A percentile compares a stretch with the other conserved stretches of the same genome.
Conservation (phyloP, 495 filamentous ascomycete genomes). For the Talaromyces proteolyticus region DNA sequence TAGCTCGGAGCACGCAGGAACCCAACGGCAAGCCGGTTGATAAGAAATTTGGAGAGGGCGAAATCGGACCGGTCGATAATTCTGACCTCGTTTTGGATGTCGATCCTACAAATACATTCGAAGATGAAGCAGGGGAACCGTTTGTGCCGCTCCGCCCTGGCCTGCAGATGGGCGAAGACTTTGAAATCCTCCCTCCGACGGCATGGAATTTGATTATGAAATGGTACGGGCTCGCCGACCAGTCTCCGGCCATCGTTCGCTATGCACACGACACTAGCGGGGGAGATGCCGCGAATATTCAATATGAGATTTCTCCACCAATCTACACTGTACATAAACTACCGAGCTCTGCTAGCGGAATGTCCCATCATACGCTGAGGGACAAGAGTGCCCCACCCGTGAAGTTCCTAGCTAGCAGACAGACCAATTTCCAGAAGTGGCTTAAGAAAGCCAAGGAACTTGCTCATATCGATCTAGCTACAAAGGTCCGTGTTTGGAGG, state of each 20-base stretch:
- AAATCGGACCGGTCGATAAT: constrained; percentile 84
- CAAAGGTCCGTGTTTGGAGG: constrained; percentile 77
- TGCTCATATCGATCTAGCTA: constrained; percentile 54
- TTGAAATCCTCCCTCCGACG: constrained; percentile 67
- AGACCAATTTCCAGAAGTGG: constrained; percentile 63
- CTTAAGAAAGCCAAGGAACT: constrained; percentile 64
- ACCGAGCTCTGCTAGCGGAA: constrained; percentile 44
- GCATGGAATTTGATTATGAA: constrained; percentile 76
- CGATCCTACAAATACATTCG: constrained; percentile 32
- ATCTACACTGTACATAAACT: constrained; percentile 84
- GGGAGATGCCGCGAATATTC: constrained; percentile 55
- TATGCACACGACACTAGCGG: constrained; percentile 70
- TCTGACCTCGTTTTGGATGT: constrained; percentile 52
- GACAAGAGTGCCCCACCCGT: constrained; percentile 52
- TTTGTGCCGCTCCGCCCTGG: constrained; percentile 77
- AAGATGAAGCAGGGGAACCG: constrained; percentile 47
- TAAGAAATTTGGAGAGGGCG: constrained; percentile 56
- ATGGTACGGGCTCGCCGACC: constrained; percentile 73
- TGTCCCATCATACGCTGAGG: constrained; percentile 54
- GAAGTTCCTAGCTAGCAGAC: constrained; percentile 61
- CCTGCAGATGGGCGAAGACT: constrained; percentile 58
- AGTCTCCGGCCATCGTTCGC: constrained; percentile 67
- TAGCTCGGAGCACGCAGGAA: constrained; percentile 55
- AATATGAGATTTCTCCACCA: constrained; percentile 80
- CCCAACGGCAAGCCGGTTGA: constrained; percentile 34